Base-by-base conservation (phyloP, 768 basidiomycete genomes). In the Amanita molliuscula region DNA sequence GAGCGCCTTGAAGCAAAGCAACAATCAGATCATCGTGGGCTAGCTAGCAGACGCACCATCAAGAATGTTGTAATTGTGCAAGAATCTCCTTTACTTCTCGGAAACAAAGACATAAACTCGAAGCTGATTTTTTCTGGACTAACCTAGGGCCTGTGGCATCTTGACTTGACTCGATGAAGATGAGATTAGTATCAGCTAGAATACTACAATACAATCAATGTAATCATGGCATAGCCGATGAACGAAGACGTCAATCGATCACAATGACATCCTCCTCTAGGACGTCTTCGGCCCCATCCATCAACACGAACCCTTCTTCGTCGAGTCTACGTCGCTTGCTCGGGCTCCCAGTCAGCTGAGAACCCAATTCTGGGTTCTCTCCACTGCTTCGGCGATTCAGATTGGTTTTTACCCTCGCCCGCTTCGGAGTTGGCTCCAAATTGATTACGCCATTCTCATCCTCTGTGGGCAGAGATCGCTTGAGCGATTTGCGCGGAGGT, bases 301-400 rank as follows among this genome's bases (percentile, higher is more conserved):
- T 63, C 56, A 88, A 54, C 29, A 91, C 61, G 40, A 90, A 58
- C 7, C 88, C 88, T 49, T 90, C 87, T 58, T 84, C 80, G 42
- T 90, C 88, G 50, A 89, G 60, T 54, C 68, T 64, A 50, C 77
- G 65, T 57, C 74, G 78, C 67, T 87, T 85, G 58, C 75, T 47
- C 56, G 35, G 41, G 45, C 47, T 23, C 6, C 18, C 44, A 10
- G 48, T 25, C 18, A n/a, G 29, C 9, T n/a, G 13, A 11, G 49
- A 44, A 44, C 18, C 53, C 43, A 18, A 56, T 59, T 4, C 51
- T 45, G 28, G 8, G n/a, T 18, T 23, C 41, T 38, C 40, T 18
- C 33, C 31, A 28, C 29, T 36, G 16, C 8, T 37, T 25, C 25
- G 47, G 2, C 5, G 11, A 38, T 3, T 26, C 23, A 56, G 46